These are phyloP conservation scores for Geranomyces variabilis DNA, from an alignment of 192 early-diverging fungal genomes.

Conservation along the genomic window DNA sequence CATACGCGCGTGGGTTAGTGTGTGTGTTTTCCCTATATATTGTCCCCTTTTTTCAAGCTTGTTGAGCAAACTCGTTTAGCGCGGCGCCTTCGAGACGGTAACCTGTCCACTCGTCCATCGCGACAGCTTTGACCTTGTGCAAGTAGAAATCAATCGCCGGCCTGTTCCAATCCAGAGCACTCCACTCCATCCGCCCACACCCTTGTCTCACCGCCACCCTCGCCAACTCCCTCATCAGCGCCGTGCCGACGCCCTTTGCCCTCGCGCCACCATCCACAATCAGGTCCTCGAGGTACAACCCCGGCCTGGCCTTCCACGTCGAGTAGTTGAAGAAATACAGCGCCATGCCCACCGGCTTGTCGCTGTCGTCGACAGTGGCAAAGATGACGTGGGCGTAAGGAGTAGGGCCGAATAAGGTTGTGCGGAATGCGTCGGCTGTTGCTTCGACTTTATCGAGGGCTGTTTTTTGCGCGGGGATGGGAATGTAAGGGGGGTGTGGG, in stretches of 20 bases:
- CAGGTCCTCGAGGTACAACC: conserved; percentile 86
- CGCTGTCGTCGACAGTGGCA: conserved; percentile 50
- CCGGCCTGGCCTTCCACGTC: conserved; percentile 59
- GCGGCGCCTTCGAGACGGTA: conserved; percentile 68
- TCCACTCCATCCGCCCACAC: conserved; percentile 83
- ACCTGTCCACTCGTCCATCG: conserved; percentile 76
- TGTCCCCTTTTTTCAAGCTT: too few species aligned
- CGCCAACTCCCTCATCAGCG: conserved; percentile 71
- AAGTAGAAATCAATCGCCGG: conserved; percentile 77
- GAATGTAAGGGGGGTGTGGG: too few species aligned
- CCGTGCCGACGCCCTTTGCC: conserved; percentile 68
- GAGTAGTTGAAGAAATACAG: conserved; percentile 85
- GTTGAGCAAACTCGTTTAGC: conserved; percentile 60
- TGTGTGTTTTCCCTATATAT: too few species aligned
- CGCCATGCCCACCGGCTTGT: conserved; percentile 70
- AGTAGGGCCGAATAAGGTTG: conserved; percentile 67
- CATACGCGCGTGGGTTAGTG: too few species aligned
- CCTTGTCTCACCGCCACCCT: conserved; percentile 60
- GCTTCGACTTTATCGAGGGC: conserved; percentile 59
- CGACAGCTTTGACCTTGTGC: conserved; percentile 65
- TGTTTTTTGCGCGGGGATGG: too few species aligned
- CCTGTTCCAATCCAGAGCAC: conserved; percentile 81
- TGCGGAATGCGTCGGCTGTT: conserved; percentile 63
- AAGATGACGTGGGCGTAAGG: conserved; percentile 73
- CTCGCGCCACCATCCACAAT: conserved; percentile 70